Percentiles rank a stretch among this genome's conserved stretches.
These are phyloP conservation scores for Chlamydomonas applanata DNA, from an alignment of 139 green algal genomes.

Conservation along the genomic window DNA sequence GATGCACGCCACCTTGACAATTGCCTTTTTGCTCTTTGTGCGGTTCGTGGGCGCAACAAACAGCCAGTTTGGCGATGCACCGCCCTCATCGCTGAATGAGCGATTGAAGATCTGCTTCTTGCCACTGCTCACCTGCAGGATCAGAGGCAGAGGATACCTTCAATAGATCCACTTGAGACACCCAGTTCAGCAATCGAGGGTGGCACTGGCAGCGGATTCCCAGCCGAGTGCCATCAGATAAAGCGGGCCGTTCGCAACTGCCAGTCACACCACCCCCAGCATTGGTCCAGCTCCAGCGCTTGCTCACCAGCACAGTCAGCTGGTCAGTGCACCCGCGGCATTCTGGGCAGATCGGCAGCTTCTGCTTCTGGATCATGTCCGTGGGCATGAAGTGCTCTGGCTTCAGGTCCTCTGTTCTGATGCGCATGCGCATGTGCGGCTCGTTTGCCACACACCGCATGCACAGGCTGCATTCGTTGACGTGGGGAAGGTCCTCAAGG, in stretches of 20 bases:
- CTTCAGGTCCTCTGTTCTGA: background rate
- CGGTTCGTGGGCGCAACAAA: conserved; percentile 30
- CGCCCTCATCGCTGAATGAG: conserved; percentile 34
- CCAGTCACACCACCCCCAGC: background rate
- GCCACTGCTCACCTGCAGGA: conserved; percentile 14
- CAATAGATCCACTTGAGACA: no score
- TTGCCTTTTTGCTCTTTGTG: conserved; percentile 16
- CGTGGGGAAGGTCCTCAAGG: conserved; percentile 18
- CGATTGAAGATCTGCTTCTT: conserved; percentile 31
- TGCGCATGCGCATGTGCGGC: background rate
- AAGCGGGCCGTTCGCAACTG: background rate
- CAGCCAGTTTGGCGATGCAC: conserved; percentile 40
- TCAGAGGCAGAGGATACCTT: background rate
- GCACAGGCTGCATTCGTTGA: conserved; percentile 30
- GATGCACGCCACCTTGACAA: conserved; percentile 45
- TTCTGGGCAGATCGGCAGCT: conserved; percentile 13
- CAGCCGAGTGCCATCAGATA: background rate
- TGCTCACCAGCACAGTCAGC: conserved; percentile 23
- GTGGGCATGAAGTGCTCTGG: conserved; percentile 20
- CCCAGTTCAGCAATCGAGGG: no score
- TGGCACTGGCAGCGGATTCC: background rate
- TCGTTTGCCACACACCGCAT: conserved; percentile 20
- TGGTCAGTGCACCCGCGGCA: conserved; percentile 26
- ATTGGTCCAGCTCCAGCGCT: no score
- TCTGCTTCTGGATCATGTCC: conserved; percentile 9